These are phyloP conservation scores for Eucalyptus coolabah DNA, from an alignment of 345 rosid species.

Conservation along the genomic window DNA sequence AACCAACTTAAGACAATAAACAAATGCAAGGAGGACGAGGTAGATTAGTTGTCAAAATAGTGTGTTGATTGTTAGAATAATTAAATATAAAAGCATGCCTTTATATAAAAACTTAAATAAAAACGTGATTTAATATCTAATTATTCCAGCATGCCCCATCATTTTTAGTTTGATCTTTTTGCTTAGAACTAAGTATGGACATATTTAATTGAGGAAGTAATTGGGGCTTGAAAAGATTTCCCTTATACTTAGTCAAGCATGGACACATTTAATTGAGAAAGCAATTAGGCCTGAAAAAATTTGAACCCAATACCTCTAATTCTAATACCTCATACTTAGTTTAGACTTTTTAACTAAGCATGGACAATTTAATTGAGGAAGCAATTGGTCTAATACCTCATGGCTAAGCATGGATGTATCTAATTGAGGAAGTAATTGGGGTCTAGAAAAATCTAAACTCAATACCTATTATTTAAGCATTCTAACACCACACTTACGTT, in stretches of 20 bases:
- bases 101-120: rapidly evolving
- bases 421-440: no score
- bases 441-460: no score
- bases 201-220: no score
- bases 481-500: rapidly evolving
- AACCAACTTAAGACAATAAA: background rate
- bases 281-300: rapidly evolving
- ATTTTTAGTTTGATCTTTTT: rapidly evolving
- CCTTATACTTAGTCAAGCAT: rapidly evolving
- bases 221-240: rapidly evolving
- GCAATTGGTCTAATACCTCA: no score
- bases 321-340: no score
- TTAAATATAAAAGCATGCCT: rapidly evolving
- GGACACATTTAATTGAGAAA: no score
- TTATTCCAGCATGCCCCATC: rapidly evolving
- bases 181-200: rapidly evolving
- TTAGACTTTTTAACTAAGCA: rapidly evolving
- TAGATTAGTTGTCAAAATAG: background rate
- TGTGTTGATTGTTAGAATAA: background rate
- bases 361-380: no score
- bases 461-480: no score
- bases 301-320: rapidly evolving
- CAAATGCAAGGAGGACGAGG: background rate
- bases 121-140: rapidly evolving
- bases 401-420: no score